These are phyloP conservation scores for Phytophthora ramorum DNA, from an alignment of 352 stramenopile species.

Conservation along the genomic window DNA sequence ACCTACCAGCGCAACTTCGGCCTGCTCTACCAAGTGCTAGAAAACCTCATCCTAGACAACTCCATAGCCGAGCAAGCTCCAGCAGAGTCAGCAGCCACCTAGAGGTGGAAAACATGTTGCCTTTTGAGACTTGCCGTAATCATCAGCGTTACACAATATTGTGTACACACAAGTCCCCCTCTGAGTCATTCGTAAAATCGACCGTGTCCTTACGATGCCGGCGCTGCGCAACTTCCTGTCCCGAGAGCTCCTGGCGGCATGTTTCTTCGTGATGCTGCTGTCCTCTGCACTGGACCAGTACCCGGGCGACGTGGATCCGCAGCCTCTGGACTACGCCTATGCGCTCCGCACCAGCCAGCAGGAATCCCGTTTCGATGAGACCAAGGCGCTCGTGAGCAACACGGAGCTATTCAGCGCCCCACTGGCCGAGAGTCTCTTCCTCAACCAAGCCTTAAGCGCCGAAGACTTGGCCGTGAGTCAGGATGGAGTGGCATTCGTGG, in stretches of 20 bases:
- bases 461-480: slow-evolving; percentile 57
- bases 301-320: slow-evolving; percentile 44
- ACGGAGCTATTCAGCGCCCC: slow-evolving; percentile 32
- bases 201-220: slow-evolving; percentile 21
- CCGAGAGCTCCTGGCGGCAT: slow-evolving; percentile 51
- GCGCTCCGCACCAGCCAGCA: slow-evolving; percentile 50
- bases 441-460: slow-evolving; percentile 42
- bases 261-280: slow-evolving; percentile 60
- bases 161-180: background rate
- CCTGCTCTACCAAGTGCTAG: slow-evolving; percentile 23
- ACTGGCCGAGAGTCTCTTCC: slow-evolving; percentile 43
- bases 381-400: slow-evolving; percentile 25
- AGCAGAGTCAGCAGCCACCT: background rate
- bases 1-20: slow-evolving; percentile 28
- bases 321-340: slow-evolving; percentile 43
- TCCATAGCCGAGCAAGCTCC: background rate
- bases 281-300: slow-evolving; percentile 61
- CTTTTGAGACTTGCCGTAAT: background rate
- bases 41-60: slow-evolving; percentile 30
- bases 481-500: slow-evolving; percentile 55
- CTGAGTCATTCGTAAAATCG: slow-evolving; percentile 15
- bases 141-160: slow-evolving; percentile 5
- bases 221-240: slow-evolving; percentile 47
- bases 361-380: slow-evolving; percentile 41
- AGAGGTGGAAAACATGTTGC: too few relatives aligned